Evolutionary conservation across 495 filamentous ascomycete species (phyloP), one percentile per base, ranked within the genome.

Genomic region (Hypoxylon subgilvum): DNA sequence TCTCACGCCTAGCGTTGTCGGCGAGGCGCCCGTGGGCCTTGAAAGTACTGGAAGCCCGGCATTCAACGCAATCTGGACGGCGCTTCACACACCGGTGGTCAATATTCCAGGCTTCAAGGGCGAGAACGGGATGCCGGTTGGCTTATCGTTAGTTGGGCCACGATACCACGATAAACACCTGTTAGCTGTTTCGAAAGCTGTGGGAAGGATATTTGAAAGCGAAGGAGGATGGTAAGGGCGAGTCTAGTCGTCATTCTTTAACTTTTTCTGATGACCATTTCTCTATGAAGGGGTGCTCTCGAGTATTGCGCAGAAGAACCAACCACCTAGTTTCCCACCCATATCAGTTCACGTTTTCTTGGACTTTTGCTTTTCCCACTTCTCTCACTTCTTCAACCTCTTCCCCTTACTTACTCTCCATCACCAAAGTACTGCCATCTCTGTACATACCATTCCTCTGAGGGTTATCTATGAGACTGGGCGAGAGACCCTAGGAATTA

Each of bases 41-140:
- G 66, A 64, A 13, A 73, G 62, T 18, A 84, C 78, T 6, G 81
- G 80, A 5, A 72, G 63, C 48, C 66, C 78, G 30, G 73, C 68
- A 8, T 79, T 76, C 57, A 72, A 71, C 39, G 31, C 45, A 39
- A 69, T 72, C 1, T 72, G 63, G 67, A 70, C 67, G 60, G 73
- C 72, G 19, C 61, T 82, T 9, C 79, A 81, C 36, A 74, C 74
- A 5, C 79, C 81, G 4, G 74, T 74, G 13, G 57, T 81, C 22
- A 79, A 82, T 38, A 57, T 82, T 4, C 78, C 78, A 1, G 81
- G 76, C 0, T 82, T 84, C 48, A 67, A 69, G 28, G 78, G 79
- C 0, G 71, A 65, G 32, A 72, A 77, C 40, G 75, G 73, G 3
- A 69, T 82, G 74, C 79, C 79, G 0, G 69, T 84, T 39, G 79